Percentiles rank a stretch among this genome's conserved stretches.
These are phyloP conservation scores for Madurella mycetomatis DNA, from an alignment of 2,329 filamentous ascomycete species.

Conservation along the genomic window DNA sequence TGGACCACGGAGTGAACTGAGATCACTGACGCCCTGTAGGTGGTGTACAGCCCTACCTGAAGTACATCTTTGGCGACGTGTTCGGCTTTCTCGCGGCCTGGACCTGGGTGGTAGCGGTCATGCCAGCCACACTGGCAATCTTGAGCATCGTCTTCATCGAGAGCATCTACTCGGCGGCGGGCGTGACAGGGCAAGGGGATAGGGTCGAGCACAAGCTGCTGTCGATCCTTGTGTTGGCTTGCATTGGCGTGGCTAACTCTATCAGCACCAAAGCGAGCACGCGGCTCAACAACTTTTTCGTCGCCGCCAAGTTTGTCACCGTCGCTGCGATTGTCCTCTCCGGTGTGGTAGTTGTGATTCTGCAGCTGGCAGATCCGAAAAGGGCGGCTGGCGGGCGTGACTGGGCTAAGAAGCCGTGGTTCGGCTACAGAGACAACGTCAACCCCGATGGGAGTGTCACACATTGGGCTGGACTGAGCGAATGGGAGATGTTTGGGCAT, in stretches of 20 bases:
- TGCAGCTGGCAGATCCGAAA: conserved; percentile 37
- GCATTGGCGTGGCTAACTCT: conserved; percentile 49
- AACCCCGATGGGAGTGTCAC: conserved; percentile 47
- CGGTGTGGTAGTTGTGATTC: conserved; percentile 42
- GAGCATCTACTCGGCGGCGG: conserved; percentile 51
- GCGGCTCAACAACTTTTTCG: conserved; percentile 52
- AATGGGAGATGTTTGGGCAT: conserved; percentile 58
- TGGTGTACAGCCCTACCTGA: conserved; percentile 59
- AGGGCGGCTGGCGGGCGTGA: conserved; percentile 43
- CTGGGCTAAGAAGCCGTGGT: conserved; percentile 53
- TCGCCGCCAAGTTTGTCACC: conserved; percentile 48
- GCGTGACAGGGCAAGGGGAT: conserved; percentile 41
- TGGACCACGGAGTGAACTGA: neutral
- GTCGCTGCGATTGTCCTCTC: conserved; percentile 47
- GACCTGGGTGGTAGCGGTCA: conserved; percentile 62
- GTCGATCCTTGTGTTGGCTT: conserved; percentile 43
- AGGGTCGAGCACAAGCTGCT: conserved; percentile 47
- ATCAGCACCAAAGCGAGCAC: conserved; percentile 54
- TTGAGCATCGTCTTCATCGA: conserved; percentile 61
- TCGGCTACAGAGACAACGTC: conserved; percentile 45
- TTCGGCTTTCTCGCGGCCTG: conserved; percentile 61
- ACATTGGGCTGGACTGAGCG: conserved; percentile 44
- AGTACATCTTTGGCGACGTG: conserved; percentile 56
- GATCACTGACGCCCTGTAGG: conserved; percentile 32
- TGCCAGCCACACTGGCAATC: conserved; percentile 61